phyloP scores from a whole-genome alignment of 352 stramenopile species.

The Phytopythium oedochilum region DNA sequence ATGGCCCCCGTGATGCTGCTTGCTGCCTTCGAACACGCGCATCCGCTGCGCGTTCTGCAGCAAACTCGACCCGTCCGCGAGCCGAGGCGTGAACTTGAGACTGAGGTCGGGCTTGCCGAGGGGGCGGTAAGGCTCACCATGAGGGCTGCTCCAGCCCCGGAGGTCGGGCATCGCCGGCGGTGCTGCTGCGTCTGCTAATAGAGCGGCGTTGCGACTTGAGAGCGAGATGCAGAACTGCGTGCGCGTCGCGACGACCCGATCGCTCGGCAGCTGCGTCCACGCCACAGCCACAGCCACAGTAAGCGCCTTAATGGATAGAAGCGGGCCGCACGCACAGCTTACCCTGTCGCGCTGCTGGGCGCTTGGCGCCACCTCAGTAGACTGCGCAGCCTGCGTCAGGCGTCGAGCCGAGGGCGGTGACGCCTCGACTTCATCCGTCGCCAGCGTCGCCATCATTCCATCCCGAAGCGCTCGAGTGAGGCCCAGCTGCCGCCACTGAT shows the following conservation, averaged over 20 bases:
- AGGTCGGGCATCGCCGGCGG: conserved; percentile 13
- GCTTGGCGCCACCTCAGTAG: no score
- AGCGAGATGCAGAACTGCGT: conserved; percentile 55
- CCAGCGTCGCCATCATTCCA: not conserved
- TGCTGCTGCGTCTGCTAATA: not conserved
- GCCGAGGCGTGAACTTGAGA: conserved; percentile 60
- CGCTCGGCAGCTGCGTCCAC: conserved; percentile 9
- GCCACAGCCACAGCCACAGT: no score
- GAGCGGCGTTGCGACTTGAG: not conserved
- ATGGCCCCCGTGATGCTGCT: not conserved
- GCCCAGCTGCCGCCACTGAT: not conserved
- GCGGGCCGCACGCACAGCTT: no score
- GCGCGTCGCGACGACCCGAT: conserved; percentile 47
- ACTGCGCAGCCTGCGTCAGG: not conserved
- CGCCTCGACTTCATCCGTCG: not conserved
- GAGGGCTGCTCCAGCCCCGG: conserved; percentile 62
- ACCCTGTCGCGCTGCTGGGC: no score
- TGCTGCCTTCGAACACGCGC: conserved; percentile 13
- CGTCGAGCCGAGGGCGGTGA: not conserved
- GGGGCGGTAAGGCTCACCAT: conserved; percentile 63
- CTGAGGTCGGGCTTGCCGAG: conserved; percentile 60
- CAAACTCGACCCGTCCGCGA: conserved; percentile 26
- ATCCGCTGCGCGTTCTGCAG: conserved; percentile 31
- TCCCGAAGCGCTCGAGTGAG: not conserved
- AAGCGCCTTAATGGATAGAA: no score